A percentile compares a stretch with the other conserved stretches of the same genome.
Conservation (phyloP, 2,329 filamentous ascomycete species). For the Pezicula neosporulosa region DNA sequence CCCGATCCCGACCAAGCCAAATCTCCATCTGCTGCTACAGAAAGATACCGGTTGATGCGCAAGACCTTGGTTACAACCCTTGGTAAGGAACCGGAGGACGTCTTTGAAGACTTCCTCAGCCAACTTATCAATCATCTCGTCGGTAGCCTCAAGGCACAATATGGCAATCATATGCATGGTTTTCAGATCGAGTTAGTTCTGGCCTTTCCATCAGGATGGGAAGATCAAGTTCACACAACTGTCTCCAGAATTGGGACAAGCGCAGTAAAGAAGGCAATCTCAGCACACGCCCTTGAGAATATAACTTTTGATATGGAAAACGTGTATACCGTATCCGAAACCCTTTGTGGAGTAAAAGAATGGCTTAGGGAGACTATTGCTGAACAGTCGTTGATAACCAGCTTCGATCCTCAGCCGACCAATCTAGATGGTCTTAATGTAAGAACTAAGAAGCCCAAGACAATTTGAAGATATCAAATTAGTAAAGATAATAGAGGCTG, state of each 20-base stretch:
- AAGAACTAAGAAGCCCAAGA: too few relatives aligned
- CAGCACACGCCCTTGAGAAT: constrained; percentile 1
- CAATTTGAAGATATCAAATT: too few relatives aligned
- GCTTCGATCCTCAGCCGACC: too few relatives aligned
- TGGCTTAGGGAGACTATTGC: constrained; percentile 9
- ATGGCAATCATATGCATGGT: background rate
- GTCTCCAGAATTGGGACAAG: constrained; percentile 8
- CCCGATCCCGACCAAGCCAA: constrained; percentile 1
- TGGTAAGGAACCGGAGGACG: constrained; percentile 1
- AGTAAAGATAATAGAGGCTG: too few relatives aligned
- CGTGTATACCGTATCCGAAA: constrained; percentile 14
- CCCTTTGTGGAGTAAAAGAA: constrained; percentile 10
- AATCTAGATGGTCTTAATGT: too few relatives aligned
- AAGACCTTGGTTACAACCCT: background rate
- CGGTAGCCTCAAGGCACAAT: background rate
- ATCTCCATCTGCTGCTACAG: background rate
- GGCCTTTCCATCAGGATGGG: constrained; percentile 14
- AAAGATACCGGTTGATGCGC: constrained; percentile 3
- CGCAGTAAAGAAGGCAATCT: constrained; percentile 5
- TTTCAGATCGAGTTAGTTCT: constrained; percentile 8
- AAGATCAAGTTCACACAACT: constrained; percentile 5
- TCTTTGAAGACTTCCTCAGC: constrained; percentile 9
- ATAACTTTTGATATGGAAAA: constrained; percentile 10
- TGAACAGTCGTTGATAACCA: background rate
- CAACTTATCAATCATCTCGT: constrained; percentile 1